A percentile compares a stretch with the other conserved stretches of the same genome.
These are phyloP conservation scores for Neofusicoccum laricinum DNA, from an alignment of 2,329 filamentous ascomycete species.

Conservation along the genomic window DNA sequence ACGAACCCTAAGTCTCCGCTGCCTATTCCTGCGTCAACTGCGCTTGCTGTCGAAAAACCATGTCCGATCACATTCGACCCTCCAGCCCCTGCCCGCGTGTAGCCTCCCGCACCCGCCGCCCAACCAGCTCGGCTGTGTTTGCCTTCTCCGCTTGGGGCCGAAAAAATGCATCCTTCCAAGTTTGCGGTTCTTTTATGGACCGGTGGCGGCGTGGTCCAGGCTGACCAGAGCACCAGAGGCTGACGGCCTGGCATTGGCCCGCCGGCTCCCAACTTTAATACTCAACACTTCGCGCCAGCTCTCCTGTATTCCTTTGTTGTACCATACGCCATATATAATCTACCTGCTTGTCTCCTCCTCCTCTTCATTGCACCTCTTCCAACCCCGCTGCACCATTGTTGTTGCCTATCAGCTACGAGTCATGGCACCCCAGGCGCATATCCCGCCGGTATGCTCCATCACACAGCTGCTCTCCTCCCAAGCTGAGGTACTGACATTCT, in stretches of 20 bases:
- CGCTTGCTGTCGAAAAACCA: constrained; percentile 13
- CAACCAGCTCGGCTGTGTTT: background rate
- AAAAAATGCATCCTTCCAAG: background rate
- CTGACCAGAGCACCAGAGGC: background rate
- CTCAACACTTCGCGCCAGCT: background rate
- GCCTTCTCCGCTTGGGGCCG: background rate
- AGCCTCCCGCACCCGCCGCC: background rate
- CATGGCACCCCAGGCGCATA: constrained; percentile 17
- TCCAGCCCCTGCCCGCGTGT: constrained; percentile 6
- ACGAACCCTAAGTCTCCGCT: constrained; percentile 10
- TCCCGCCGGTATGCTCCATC: constrained; percentile 5
- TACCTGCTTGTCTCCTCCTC: background rate
- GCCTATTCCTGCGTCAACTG: constrained; percentile 16
- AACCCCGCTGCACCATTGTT: background rate
- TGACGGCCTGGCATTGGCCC: background rate
- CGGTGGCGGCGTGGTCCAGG: constrained; percentile 8
- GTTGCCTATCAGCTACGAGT: background rate
- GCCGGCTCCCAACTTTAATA: background rate
- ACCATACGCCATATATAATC: background rate
- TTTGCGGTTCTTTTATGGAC: constrained; percentile 9
- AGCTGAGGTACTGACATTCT: constrained; percentile 22
- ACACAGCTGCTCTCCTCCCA: background rate
- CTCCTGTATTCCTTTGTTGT: background rate
- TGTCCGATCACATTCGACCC: background rate
- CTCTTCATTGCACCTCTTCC: background rate